Conservation (phyloP, 2,329 filamentous ascomycete species). For the Neurospora sp. region DNA sequence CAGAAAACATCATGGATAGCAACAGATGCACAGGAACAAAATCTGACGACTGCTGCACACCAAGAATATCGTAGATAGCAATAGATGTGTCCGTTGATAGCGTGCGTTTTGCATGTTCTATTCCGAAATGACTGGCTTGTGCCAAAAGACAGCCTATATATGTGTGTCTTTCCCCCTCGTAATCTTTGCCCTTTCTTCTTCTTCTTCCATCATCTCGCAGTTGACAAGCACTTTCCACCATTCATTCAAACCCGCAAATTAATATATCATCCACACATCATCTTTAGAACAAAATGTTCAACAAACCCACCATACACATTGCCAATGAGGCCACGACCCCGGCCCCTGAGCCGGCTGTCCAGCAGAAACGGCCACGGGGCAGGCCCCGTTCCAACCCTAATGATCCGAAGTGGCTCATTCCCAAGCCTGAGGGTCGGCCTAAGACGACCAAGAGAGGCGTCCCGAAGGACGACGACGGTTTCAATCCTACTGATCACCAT, state of each 20-base stretch:
- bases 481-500: not conserved
- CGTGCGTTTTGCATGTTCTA: not conserved
- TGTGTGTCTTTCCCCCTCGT: too few species aligned
- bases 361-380: not conserved
- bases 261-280: too few species aligned
- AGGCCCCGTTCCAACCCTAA: not conserved
- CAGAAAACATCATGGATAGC: not conserved
- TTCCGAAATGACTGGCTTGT: not conserved
- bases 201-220: not conserved
- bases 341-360: not conserved
- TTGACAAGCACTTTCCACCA: not conserved
- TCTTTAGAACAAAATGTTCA: not conserved
- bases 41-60: not conserved
- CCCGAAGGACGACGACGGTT: not conserved
- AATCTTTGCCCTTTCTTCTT: not conserved
- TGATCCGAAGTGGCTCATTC: not conserved
- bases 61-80: not conserved
- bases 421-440: not conserved
- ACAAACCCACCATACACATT: not conserved
- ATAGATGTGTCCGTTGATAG: not conserved
- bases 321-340: not conserved
- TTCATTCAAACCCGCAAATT: too few species aligned
- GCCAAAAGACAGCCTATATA: not conserved
- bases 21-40: not conserved
- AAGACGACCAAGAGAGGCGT: not conserved